Base-by-base conservation (phyloP, 805 yeast genomes). In the Starmerella scarabaei region DNA sequence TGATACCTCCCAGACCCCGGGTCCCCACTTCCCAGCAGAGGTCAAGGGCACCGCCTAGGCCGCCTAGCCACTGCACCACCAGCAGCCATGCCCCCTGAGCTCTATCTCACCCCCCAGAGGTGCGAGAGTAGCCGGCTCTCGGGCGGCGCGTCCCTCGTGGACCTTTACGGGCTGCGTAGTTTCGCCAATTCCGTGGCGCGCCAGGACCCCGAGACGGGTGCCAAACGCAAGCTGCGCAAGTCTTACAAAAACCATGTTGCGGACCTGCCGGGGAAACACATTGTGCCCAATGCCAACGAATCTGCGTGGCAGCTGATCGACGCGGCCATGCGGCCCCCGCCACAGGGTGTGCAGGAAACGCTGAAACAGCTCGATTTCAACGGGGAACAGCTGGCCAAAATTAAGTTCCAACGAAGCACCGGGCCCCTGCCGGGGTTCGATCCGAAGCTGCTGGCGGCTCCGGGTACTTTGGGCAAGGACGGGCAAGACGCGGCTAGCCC, bases 241-340 rank as follows among this genome's bases (percentile, higher is more conserved):
- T 84, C 96, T 0, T 91, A 91, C 62, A 91, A 91, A 59, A 85
- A 86, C 48, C 97, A 88, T 57, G 80, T 91, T 12, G 67, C 71
- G 29, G 96, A 86, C 50, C 64, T 91, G 21, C 81, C 94, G 0
- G 96, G 73, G 49, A 49, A 65, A 58, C 58, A 66, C 55, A 47
- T 63, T 44, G 53, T 64, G 43, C 64, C 68, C 40, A 40, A 53
- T 3, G 51, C 55, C 3, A 55, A 51, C 28, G 55, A 53, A 40
- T 40, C 53, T 9, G 44, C 39, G 11, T 48, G 48, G 54, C 45
- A 52, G 9, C 49, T 56, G 21, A 44, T 48, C 34, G 50, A 48
- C 15, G 44, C 50, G 19, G 58, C 59, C 6, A 38, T 43, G 41
- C 54, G 58, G 7, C 35, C 47, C 1, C 73, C 75, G 7, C 66